Evolutionary conservation across 768 basidiomycete species (phyloP).

Genomic region (Mycena indigotica): DNA sequence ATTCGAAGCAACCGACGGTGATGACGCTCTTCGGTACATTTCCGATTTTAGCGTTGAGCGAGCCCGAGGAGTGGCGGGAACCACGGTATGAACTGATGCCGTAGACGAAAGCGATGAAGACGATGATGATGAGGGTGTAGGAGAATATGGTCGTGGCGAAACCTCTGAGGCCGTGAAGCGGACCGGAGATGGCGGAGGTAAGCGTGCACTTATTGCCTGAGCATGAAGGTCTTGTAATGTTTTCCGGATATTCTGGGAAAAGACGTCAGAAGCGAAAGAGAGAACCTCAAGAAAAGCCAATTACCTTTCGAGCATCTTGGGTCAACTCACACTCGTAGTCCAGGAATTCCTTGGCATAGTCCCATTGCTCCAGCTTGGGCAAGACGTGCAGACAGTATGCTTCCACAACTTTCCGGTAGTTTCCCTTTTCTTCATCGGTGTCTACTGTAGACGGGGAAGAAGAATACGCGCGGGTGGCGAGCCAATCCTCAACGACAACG

Average conservation of each 20-base stretch:
- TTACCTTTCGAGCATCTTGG: conserved; percentile 53
- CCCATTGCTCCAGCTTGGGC: conserved; percentile 76
- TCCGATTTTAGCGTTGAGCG: conserved; percentile 28
- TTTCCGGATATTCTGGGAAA: conserved; percentile 44
- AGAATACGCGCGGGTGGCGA: conserved; percentile 56
- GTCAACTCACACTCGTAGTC: conserved; percentile 70
- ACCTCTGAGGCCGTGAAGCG: conserved; percentile 39
- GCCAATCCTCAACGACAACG: conserved; percentile 77
- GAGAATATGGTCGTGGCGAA: conserved; percentile 37
- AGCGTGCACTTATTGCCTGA: conserved; percentile 38
- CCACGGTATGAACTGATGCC: conserved; percentile 70
- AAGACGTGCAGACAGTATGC: conserved; percentile 75
- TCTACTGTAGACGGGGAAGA: conserved; percentile 17
- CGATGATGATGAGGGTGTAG: conserved; percentile 57
- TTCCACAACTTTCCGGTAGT: conserved; percentile 76
- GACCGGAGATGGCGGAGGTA: conserved; percentile 28
- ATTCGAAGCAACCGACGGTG: conserved; percentile 38
- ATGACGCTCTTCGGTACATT: conserved; percentile 27
- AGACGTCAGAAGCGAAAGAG: conserved; percentile 9
- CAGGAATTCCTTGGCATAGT: conserved; percentile 76
- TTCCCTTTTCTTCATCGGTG: conserved; percentile 43
- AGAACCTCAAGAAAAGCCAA: conserved; percentile 19
- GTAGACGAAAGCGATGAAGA: conserved; percentile 75
- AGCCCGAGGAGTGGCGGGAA: conserved; percentile 50
- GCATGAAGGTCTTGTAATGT: conserved; percentile 45